Conservation (phyloP, 208 protist genomes). For the Acanthamoeba royreba region DNA sequence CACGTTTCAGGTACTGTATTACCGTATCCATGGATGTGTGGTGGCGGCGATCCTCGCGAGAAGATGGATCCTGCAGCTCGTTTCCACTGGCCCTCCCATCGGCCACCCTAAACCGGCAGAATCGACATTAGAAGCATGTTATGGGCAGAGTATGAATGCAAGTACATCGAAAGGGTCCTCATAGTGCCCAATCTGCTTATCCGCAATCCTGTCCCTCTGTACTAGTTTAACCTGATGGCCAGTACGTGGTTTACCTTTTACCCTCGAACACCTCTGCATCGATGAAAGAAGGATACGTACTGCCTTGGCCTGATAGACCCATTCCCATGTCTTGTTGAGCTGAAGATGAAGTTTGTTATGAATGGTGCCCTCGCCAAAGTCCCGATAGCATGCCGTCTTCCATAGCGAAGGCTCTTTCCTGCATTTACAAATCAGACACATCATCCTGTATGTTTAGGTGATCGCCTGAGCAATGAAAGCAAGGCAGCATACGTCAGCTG, state of each 20-base stretch:
- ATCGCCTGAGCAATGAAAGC: background rate
- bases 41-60: background rate
- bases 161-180: background rate
- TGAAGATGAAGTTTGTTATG: background rate
- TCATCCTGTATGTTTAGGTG: background rate
- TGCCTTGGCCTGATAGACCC: background rate
- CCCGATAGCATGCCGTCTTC: background rate
- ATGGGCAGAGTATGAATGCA: background rate
- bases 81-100: background rate
- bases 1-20: too few species aligned
- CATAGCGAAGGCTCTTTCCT: background rate
- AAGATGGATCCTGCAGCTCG: background rate
- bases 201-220: background rate
- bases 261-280: background rate
- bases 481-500: background rate
- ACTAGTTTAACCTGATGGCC: background rate
- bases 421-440: background rate
- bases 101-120: background rate
- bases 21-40: background rate
- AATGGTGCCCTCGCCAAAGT: background rate
- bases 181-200: background rate
- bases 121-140: background rate
- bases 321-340: slow-evolving; percentile 10
- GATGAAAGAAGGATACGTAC: background rate
- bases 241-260: too few species aligned